Conservation (phyloP, 345 rosid species). For the Cochlearia excelsa region DNA sequence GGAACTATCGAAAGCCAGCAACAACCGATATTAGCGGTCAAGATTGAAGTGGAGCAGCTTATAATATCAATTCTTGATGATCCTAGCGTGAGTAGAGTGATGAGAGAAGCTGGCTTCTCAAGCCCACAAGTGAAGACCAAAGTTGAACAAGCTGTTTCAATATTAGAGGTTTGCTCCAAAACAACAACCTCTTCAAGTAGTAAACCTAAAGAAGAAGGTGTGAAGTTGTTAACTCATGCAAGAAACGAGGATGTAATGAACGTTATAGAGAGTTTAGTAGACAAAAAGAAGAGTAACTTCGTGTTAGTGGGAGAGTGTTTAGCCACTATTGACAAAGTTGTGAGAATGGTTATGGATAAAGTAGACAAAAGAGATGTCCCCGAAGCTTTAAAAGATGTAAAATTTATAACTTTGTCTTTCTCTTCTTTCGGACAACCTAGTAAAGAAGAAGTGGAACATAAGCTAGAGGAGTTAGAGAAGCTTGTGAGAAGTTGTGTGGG, state of each 20-base stretch:
- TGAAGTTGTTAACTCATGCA: constrained; percentile 24
- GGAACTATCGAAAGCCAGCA: constrained; percentile 90
- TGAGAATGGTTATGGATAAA: constrained; percentile 61
- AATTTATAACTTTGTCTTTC: constrained; percentile 50
- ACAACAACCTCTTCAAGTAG: constrained; percentile 41
- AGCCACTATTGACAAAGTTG: constrained; percentile 49
- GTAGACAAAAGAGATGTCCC: constrained; percentile 57
- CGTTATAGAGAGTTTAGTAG: constrained; percentile 55
- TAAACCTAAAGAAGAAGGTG: constrained; percentile 46
- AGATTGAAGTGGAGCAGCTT: constrained; percentile 90
- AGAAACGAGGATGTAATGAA: constrained; percentile 59
- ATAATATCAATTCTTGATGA: constrained; percentile 87
- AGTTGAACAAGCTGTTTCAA: constrained; percentile 72
- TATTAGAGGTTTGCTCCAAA: constrained; percentile 51
- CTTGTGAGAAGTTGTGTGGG: constrained; percentile 44
- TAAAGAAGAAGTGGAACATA: constrained; percentile 54
- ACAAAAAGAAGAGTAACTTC: constrained; percentile 44
- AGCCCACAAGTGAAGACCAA: constrained; percentile 84
- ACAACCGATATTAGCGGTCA: constrained; percentile 79
- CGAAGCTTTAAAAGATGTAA: constrained; percentile 51
- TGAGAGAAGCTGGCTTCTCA: constrained; percentile 97
- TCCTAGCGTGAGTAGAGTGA: constrained; percentile 96
- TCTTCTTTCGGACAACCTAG: constrained; percentile 50
- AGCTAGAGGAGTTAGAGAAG: constrained; percentile 53
- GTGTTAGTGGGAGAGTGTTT: constrained; percentile 78